These are phyloP conservation scores for Haplosporangium sp. DNA, from an alignment of 371 early-diverging fungal genomes.

Conservation along the genomic window DNA sequence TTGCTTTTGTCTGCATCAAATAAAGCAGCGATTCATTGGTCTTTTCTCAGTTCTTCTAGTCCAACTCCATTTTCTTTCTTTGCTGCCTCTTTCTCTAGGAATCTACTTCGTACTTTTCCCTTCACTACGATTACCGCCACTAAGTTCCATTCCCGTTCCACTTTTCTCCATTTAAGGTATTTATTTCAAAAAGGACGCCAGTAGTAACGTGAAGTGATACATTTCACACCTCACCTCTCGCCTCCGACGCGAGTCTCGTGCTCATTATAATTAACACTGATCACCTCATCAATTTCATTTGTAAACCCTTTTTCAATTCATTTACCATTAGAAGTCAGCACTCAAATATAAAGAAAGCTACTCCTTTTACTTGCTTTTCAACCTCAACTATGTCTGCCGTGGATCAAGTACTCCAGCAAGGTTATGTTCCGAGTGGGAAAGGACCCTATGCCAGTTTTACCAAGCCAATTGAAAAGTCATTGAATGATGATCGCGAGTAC, in stretches of 20 bases:
- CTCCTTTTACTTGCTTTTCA: background rate
- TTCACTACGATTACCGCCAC: background rate
- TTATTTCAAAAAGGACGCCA: too few relatives aligned
- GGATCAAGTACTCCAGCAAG: slow-evolving; percentile 31
- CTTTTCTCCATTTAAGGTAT: background rate
- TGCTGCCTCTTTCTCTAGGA: background rate
- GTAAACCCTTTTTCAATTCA: background rate
- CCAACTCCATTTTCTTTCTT: background rate
- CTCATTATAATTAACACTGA: background rate
- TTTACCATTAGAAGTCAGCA: background rate
- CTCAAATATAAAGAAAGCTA: background rate
- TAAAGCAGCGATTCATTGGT: slow-evolving; percentile 13
- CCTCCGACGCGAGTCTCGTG: background rate
- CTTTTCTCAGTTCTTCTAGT: background rate
- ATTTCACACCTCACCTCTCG: too few relatives aligned
- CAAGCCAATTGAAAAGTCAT: slow-evolving; percentile 64
- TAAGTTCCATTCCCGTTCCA: background rate
- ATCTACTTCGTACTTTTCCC: background rate
- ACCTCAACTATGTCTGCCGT: slow-evolving; percentile 17
- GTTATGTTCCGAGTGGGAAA: slow-evolving; percentile 35
- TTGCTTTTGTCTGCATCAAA: slow-evolving; percentile 8
- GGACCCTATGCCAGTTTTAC: slow-evolving; percentile 42
- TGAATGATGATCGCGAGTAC: slow-evolving; percentile 86
- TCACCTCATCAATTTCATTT: background rate
- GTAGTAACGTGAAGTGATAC: too few relatives aligned